Conservation (phyloP, 306 rosid species). For the Trichosanthes cucumerina region DNA sequence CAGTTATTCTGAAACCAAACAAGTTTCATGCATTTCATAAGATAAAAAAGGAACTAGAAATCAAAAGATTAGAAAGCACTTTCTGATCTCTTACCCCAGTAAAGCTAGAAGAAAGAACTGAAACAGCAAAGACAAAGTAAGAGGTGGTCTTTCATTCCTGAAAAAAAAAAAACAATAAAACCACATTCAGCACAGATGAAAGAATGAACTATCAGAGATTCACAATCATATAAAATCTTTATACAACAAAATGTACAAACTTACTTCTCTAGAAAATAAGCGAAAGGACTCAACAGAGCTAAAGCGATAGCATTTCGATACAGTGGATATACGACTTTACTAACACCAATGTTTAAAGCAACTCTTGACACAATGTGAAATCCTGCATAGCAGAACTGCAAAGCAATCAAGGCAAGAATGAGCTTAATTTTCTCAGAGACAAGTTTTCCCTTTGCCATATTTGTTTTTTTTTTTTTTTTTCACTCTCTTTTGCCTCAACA, state of each 20-base stretch:
- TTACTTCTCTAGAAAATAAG: conserved; percentile 61
- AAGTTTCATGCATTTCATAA: neutral
- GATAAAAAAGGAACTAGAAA: conserved; percentile 7
- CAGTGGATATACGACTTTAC: conserved; percentile 56
- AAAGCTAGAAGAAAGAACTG: conserved; percentile 63
- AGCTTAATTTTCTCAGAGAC: conserved; percentile 46
- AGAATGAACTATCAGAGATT: neutral
- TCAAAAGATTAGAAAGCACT: neutral
- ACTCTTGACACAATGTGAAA: conserved; percentile 66
- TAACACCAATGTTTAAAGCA: conserved; percentile 65
- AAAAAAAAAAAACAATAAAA: neutral
- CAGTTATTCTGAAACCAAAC: conserved; percentile 39
- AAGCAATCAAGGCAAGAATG: conserved; percentile 35
- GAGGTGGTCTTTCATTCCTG: conserved; percentile 65
- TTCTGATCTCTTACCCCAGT: conserved; percentile 41
- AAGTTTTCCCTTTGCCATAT: conserved; percentile 27
- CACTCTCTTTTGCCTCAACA: conserved; percentile 3
- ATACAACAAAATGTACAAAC: conserved; percentile 7
- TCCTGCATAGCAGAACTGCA: conserved; percentile 66
- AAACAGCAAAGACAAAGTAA: conserved; percentile 42
- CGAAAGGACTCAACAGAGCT: conserved; percentile 42
- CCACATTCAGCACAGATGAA: neutral
- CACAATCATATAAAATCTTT: neutral
- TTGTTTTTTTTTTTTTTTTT: neutral
- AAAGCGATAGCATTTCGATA: conserved; percentile 56